Evolutionary conservation across 2,329 filamentous ascomycete genomes (phyloP).

Genomic region (Aspergillus proliferans): DNA sequence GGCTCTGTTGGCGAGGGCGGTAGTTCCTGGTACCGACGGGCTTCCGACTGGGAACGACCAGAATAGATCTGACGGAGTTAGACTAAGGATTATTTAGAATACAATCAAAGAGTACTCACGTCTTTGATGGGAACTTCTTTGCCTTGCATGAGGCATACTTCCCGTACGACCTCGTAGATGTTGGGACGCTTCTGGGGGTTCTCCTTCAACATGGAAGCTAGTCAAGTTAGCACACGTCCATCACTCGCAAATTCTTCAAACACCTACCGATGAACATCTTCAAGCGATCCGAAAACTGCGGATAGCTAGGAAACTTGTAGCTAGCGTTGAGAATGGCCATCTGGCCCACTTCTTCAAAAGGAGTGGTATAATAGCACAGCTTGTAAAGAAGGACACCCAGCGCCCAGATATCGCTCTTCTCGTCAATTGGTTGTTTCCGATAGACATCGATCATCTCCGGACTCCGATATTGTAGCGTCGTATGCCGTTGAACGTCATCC

Average conservation of each 20-base stretch:
- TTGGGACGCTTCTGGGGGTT: conserved; percentile 74
- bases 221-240: conserved; percentile 15
- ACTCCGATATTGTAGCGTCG: conserved; percentile 92
- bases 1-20: conserved; percentile 51
- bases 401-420: conserved; percentile 98
- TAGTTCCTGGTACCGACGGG: conserved; percentile 54
- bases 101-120: conserved; percentile 47
- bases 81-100: neutral
- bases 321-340: conserved; percentile 94
- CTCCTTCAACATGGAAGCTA: conserved; percentile 81
- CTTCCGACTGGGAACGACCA: conserved; percentile 58
- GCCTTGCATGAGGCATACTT: conserved; percentile 83
- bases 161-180: conserved; percentile 85
- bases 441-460: conserved; percentile 99
- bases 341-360: conserved; percentile 95
- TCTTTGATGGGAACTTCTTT: conserved; percentile 82
- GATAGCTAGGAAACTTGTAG: conserved; percentile 85
- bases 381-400: conserved; percentile 94
- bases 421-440: conserved; percentile 89
- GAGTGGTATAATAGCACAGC: conserved; percentile 97
- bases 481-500: conserved; percentile 95
- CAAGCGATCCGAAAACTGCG: conserved; percentile 78
- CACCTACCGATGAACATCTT: conserved; percentile 80
- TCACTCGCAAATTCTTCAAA: neutral
- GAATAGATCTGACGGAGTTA: conserved; percentile 59